These are phyloP conservation scores for Colletotrichum nymphaeae DNA, from an alignment of 2,329 filamentous ascomycete species.

Conservation along the genomic window DNA sequence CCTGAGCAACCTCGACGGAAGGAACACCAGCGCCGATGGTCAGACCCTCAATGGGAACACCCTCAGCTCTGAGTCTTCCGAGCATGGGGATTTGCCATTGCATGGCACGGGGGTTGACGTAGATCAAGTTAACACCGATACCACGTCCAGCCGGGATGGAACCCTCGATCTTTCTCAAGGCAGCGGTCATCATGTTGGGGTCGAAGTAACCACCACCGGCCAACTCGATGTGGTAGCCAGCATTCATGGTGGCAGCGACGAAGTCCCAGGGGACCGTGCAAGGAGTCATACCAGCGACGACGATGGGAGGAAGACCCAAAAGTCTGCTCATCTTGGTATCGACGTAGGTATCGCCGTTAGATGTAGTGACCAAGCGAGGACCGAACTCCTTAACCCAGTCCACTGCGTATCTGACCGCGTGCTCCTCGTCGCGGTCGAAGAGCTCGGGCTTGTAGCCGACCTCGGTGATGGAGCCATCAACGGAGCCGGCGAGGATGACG, in stretches of 20 bases:
- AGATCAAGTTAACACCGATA: constrained; percentile 91
- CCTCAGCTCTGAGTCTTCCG: constrained; percentile 82
- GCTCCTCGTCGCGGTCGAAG: constrained; percentile 94
- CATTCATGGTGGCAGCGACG: constrained; percentile 91
- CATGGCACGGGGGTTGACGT: constrained; percentile 90
- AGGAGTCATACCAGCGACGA: constrained; percentile 96
- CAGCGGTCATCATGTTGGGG: constrained; percentile 83
- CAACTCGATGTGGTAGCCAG: constrained; percentile 93
- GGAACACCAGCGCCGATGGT: constrained; percentile 95
- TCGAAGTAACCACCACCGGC: constrained; percentile 92
- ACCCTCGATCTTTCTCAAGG: constrained; percentile 86
- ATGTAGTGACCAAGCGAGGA: constrained; percentile 90
- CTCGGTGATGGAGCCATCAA: constrained; percentile 89
- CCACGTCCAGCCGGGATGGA: constrained; percentile 86
- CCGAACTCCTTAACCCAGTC: constrained; percentile 99
- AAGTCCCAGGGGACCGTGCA: constrained; percentile 92
- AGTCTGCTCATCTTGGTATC: constrained; percentile 96
- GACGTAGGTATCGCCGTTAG: constrained; percentile 88
- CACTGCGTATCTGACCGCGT: constrained; percentile 93
- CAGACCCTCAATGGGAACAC: constrained; percentile 90
- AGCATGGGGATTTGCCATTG: constrained; percentile 91
- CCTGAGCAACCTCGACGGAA: constrained; percentile 90
- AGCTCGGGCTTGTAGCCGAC: constrained; percentile 98
- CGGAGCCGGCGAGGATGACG: constrained; percentile 93
- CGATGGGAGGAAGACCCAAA: constrained; percentile 84